phyloP scores from a whole-genome alignment of 2,329 filamentous ascomycete species.

The Cadophora sp. region DNA sequence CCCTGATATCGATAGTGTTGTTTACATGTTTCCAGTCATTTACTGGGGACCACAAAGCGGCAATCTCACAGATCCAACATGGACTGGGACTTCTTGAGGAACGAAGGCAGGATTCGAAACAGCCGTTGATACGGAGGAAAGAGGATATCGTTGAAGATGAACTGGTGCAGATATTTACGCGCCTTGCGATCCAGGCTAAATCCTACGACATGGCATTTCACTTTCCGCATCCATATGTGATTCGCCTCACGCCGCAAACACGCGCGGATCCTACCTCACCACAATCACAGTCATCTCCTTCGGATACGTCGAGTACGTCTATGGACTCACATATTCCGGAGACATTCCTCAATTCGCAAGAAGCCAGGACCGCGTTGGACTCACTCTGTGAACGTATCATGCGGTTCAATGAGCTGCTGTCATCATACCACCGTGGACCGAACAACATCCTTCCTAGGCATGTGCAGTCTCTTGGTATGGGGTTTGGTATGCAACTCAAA shows the following conservation, averaged over 20 bases:
- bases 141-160: constrained; percentile 53
- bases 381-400: constrained; percentile 62
- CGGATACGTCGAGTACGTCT: constrained; percentile 46
- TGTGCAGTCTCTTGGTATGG: constrained; percentile 44
- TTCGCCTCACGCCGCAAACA: constrained; percentile 54
- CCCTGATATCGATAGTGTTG: constrained; percentile 69
- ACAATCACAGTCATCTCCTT: constrained; percentile 50
- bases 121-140: constrained; percentile 37
- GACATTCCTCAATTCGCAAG: constrained; percentile 56
- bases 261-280: constrained; percentile 34
- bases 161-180: constrained; percentile 67
- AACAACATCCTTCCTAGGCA: constrained; percentile 54
- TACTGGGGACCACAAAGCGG: constrained; percentile 66
- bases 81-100: constrained; percentile 62
- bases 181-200: constrained; percentile 69
- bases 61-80: constrained; percentile 66
- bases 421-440: constrained; percentile 51
- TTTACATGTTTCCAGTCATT: constrained; percentile 74
- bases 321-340: constrained; percentile 37
- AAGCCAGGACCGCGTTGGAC: constrained; percentile 65
- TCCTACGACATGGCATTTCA: constrained; percentile 74
- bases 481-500: constrained; percentile 57
- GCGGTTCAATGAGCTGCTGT: constrained; percentile 64
- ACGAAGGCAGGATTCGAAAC: constrained; percentile 54
- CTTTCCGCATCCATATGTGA: constrained; percentile 67